A percentile compares a stretch with the other conserved stretches of the same genome.
These are phyloP conservation scores for Candida frijolesensis DNA, from an alignment of 1,139 yeast species.

Conservation along the genomic window DNA sequence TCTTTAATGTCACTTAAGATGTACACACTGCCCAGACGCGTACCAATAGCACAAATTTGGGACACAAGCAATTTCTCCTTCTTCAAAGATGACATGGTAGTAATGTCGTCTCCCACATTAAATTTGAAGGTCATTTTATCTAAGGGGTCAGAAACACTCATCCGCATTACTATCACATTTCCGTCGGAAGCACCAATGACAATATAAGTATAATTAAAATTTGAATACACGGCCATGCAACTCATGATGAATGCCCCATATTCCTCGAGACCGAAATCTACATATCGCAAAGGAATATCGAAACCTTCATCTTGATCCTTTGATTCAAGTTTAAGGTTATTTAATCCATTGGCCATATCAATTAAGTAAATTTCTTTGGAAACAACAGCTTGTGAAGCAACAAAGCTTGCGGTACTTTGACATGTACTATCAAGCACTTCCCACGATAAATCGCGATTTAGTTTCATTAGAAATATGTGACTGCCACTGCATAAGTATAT, in stretches of 20 bases:
- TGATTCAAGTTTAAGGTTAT: background rate
- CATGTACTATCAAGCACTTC: background rate
- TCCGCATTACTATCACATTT: conserved; percentile 21
- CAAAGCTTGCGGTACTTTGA: conserved; percentile 4
- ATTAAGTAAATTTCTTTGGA: conserved; percentile 1
- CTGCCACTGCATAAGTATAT: conserved; percentile 4
- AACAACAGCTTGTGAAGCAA: conserved; percentile 5
- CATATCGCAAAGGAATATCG: background rate
- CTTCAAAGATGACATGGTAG: conserved; percentile 20
- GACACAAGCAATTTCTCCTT: background rate
- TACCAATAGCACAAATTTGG: conserved; percentile 31
- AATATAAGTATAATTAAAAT: conserved; percentile 4
- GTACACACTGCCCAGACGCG: conserved; percentile 39
- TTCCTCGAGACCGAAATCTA: background rate
- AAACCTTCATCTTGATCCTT: background rate
- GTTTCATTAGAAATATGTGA: background rate
- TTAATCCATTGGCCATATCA: conserved; percentile 11
- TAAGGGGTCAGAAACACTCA: background rate
- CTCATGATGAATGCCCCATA: background rate
- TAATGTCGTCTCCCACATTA: conserved; percentile 38
- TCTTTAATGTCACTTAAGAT: conserved; percentile 6
- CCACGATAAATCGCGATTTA: conserved; percentile 1
- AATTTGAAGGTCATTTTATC: conserved; percentile 14
- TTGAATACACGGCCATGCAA: background rate
- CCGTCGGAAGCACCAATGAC: conserved; percentile 37